Conservation (phyloP, 2,329 filamentous ascomycete species). For the Xylariaceae sp. region DNA sequence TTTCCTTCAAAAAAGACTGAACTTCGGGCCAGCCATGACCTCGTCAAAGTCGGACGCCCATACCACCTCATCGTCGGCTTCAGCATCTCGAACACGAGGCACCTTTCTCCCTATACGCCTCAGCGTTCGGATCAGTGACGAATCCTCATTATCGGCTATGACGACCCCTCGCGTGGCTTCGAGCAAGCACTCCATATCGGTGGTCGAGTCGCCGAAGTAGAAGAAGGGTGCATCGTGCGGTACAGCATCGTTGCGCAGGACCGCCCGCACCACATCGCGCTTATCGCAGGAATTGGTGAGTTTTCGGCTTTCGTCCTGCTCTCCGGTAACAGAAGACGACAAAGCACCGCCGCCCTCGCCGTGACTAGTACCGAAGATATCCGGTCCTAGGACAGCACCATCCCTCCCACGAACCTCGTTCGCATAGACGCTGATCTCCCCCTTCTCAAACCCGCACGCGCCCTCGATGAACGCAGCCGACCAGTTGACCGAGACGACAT, state of each 20-base stretch:
- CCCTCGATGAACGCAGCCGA: constrained; percentile 43
- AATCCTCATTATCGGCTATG: constrained; percentile 36
- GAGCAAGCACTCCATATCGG: constrained; percentile 50
- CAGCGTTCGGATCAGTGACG: constrained; percentile 26
- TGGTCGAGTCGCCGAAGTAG: constrained; percentile 56
- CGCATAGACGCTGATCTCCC: constrained; percentile 35
- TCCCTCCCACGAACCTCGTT: constrained; percentile 38
- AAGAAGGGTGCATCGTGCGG: constrained; percentile 27
- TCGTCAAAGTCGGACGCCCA: constrained; percentile 31
- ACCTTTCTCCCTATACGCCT: constrained; percentile 30
- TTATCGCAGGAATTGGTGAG: constrained; percentile 43
- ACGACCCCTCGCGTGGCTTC: constrained; percentile 39
- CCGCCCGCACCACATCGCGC: constrained; percentile 34
- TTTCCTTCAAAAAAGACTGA: constrained; percentile 1
- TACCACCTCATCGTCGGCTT: constrained; percentile 22
- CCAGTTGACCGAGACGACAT: constrained; percentile 49
- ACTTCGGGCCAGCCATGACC: constrained; percentile 17
- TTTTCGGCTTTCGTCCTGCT: constrained; percentile 16
- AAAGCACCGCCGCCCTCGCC: too few relatives aligned
- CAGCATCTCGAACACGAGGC: constrained; percentile 21
- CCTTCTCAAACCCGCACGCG: constrained; percentile 31
- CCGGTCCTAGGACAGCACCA: constrained; percentile 38
- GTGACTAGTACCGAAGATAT: too few relatives aligned
- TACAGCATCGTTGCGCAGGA: constrained; percentile 21
- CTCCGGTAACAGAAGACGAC: too few relatives aligned